Evolutionary conservation across 257 asterid species (phyloP).

Genomic region (Pogostemon cablin): DNA sequence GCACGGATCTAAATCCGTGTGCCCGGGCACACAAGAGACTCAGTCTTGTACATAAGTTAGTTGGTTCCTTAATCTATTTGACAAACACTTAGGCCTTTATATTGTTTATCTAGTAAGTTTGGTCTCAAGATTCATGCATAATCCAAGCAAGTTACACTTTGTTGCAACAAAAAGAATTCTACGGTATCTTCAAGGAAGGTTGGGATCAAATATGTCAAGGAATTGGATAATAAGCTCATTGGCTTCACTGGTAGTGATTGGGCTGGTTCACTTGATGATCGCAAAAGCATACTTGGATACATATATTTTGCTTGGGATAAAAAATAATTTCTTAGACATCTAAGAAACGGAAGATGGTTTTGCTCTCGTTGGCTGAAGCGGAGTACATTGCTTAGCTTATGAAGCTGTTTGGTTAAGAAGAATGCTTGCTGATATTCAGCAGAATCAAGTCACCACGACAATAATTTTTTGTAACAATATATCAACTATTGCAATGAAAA

Average conservation of each 20-base stretch:
- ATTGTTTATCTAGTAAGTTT: neutral
- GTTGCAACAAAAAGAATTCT: neutral
- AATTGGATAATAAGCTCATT: neutral
- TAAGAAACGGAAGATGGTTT: neutral
- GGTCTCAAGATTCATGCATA: neutral
- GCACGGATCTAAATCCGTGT: no score
- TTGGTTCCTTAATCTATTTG: neutral
- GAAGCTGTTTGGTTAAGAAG: neutral
- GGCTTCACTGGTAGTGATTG: neutral
- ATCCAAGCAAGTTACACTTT: neutral
- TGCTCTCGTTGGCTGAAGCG: neutral
- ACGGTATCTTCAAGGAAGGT: neutral
- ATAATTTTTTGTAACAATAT: neutral
- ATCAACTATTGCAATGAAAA: neutral
- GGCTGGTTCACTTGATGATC: neutral
- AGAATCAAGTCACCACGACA: neutral
- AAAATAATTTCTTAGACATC: neutral
- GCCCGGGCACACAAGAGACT: no score
- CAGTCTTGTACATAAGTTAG: no score
- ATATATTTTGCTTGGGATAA: neutral
- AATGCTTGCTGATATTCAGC: neutral
- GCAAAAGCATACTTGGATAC: neutral
- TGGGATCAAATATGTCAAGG: conserved; percentile 4
- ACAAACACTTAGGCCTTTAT: neutral
- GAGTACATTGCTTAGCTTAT: neutral